These are phyloP conservation scores for Kuraishia cidri DNA, from an alignment of 805 yeast species.

Conservation along the genomic window DNA sequence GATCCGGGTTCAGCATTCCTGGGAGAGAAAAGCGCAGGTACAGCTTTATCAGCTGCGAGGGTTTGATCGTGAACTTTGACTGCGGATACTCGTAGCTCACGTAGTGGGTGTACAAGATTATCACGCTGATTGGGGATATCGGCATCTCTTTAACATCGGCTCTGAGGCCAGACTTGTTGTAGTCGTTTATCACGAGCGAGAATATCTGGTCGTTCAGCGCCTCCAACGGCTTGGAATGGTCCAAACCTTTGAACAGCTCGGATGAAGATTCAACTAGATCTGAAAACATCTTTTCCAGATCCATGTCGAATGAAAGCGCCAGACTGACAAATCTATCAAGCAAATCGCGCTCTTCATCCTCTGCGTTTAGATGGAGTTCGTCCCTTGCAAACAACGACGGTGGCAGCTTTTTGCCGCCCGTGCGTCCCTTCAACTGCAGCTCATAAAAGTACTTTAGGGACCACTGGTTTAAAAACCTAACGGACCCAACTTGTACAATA, in stretches of 20 bases:
- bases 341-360: slow-evolving; percentile 9
- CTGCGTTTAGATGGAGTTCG: background rate
- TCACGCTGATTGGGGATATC: slow-evolving; percentile 21
- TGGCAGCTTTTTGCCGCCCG: background rate
- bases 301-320: slow-evolving; percentile 59
- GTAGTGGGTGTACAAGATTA: slow-evolving; percentile 16
- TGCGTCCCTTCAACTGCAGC: slow-evolving; percentile 11
- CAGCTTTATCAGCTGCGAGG: slow-evolving; percentile 25
- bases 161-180: slow-evolving; percentile 17
- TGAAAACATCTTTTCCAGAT: slow-evolving; percentile 31
- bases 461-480: background rate
- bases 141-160: slow-evolving; percentile 17
- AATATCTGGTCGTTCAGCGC: slow-evolving; percentile 28
- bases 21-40: slow-evolving; percentile 34
- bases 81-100: slow-evolving; percentile 8
- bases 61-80: slow-evolving; percentile 7
- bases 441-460: background rate
- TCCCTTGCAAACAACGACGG: background rate
- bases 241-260: slow-evolving; percentile 27
- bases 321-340: slow-evolving; percentile 24
- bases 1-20: slow-evolving; percentile 13
- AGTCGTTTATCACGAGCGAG: slow-evolving; percentile 28
- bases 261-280: slow-evolving; percentile 25
- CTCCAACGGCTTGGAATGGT: slow-evolving; percentile 13
- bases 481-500: slow-evolving; percentile 23